Percentiles rank a stretch among this genome's conserved stretches.
phyloP scores from a whole-genome alignment of 345 rosid genomes.

The Corymbia maculata region DNA sequence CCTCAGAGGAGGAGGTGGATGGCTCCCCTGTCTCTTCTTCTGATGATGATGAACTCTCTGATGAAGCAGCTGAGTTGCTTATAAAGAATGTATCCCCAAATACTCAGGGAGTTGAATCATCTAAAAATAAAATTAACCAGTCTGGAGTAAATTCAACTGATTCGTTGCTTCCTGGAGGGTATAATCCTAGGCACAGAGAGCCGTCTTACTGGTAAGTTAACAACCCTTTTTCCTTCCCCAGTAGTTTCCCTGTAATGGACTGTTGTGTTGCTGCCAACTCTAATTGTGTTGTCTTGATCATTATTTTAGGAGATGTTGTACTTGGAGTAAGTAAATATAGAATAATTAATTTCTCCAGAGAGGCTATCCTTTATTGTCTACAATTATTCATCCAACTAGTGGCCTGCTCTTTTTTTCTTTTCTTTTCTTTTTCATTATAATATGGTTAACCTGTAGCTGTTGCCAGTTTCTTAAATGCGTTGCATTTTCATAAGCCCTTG shows the following conservation, averaged over 20 bases:
- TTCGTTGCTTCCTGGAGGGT: slow-evolving; percentile 67
- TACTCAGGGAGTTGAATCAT: slow-evolving; percentile 8
- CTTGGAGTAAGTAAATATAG: neutral
- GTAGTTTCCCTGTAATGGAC: neutral
- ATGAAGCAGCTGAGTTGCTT: slow-evolving; percentile 40
- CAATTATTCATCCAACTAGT: neutral
- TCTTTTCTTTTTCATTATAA: neutral
- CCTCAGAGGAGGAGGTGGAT: slow-evolving; percentile 52
- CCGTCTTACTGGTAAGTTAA: slow-evolving; percentile 68
- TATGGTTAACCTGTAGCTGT: neutral
- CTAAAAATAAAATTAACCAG: slow-evolving; percentile 13
- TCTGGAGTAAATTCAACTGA: slow-evolving; percentile 12
- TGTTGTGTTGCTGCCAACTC: neutral
- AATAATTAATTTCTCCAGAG: neutral
- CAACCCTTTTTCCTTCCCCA: neutral
- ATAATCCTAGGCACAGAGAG: slow-evolving; percentile 89
- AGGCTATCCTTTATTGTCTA: neutral
- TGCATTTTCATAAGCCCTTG: neutral
- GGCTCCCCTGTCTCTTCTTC: slow-evolving; percentile 9
- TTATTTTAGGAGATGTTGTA: neutral
- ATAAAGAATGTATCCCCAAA: slow-evolving; percentile 17
- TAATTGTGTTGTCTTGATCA: neutral
- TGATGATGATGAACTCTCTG: slow-evolving; percentile 55
- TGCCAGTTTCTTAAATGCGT: neutral
- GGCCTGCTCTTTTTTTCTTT: neutral